phyloP scores from a whole-genome alignment of 2,329 filamentous ascomycete species.

The Neophaeococcomyces aloes region DNA sequence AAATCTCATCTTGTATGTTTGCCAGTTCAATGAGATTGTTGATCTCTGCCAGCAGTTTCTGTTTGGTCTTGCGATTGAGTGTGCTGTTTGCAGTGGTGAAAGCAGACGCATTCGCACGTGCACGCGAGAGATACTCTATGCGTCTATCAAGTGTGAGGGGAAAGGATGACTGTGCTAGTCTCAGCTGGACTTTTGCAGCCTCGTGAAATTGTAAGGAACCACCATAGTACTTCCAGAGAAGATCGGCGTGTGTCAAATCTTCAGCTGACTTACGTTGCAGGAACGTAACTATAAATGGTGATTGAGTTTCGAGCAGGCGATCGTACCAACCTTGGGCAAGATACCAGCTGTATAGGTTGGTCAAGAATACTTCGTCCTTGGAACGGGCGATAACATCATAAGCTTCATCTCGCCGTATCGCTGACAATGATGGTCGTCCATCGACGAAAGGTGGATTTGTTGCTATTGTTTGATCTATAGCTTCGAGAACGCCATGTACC shows the following conservation, averaged over 20 bases:
- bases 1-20: constrained; percentile 84
- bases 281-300: constrained; percentile 71
- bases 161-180: constrained; percentile 76
- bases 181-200: constrained; percentile 74
- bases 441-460: constrained; percentile 64
- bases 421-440: constrained; percentile 63
- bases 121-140: constrained; percentile 79
- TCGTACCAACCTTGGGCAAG: constrained; percentile 74
- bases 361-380: constrained; percentile 87
- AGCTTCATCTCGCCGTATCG: constrained; percentile 73
- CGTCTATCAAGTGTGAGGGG: constrained; percentile 67
- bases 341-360: constrained; percentile 97
- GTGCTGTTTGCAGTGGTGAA: constrained; percentile 66
- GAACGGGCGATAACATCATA: constrained; percentile 84
- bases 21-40: constrained; percentile 81
- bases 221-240: constrained; percentile 86
- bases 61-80: constrained; percentile 67
- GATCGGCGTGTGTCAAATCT: constrained; percentile 69
- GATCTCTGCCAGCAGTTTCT: constrained; percentile 74
- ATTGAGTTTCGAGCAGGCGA: constrained; percentile 67
- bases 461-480: constrained; percentile 62
- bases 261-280: constrained; percentile 64
- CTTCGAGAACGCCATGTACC: constrained; percentile 69
- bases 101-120: constrained; percentile 85
- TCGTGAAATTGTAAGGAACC: constrained; percentile 74